Conservation (phyloP, 441 rosid genomes). For the Jatropha multifida region DNA sequence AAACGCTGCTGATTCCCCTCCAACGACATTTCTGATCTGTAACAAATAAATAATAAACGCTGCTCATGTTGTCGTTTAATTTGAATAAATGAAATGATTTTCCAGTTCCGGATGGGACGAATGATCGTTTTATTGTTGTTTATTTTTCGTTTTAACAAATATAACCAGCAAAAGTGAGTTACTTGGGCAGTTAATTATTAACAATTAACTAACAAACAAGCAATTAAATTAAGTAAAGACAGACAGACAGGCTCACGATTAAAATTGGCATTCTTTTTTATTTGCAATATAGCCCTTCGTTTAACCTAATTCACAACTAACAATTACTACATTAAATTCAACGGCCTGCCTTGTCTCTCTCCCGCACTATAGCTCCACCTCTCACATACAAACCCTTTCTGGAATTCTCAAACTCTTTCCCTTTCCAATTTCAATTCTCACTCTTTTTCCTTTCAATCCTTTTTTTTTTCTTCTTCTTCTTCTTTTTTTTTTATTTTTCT, state of each 20-base stretch:
- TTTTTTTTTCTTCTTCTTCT: background rate
- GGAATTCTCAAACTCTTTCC: background rate
- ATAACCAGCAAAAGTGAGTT: too few species aligned
- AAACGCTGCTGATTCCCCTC: constrained; percentile 34
- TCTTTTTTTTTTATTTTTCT: too few species aligned
- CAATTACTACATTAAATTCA: constrained; percentile 1
- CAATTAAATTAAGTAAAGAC: too few species aligned
- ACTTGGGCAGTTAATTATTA: background rate
- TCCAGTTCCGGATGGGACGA: too few species aligned
- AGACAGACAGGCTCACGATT: too few species aligned
- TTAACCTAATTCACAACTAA: constrained; percentile 7
- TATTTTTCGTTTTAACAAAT: too few species aligned
- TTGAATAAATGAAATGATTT: too few species aligned
- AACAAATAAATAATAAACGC: too few species aligned
- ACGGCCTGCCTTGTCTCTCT: constrained; percentile 30
- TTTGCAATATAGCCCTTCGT: background rate
- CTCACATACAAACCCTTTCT: constrained; percentile 12
- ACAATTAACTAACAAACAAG: background rate
- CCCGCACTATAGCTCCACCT: constrained; percentile 24
- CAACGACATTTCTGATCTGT: background rate
- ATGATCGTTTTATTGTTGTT: too few species aligned
- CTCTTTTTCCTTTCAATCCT: background rate
- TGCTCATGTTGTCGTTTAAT: too few species aligned
- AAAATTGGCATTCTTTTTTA: too few species aligned
- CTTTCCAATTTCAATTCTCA: background rate